phyloP scores from a whole-genome alignment of 306 rosid genomes.

The Dalbergia cultrata region DNA sequence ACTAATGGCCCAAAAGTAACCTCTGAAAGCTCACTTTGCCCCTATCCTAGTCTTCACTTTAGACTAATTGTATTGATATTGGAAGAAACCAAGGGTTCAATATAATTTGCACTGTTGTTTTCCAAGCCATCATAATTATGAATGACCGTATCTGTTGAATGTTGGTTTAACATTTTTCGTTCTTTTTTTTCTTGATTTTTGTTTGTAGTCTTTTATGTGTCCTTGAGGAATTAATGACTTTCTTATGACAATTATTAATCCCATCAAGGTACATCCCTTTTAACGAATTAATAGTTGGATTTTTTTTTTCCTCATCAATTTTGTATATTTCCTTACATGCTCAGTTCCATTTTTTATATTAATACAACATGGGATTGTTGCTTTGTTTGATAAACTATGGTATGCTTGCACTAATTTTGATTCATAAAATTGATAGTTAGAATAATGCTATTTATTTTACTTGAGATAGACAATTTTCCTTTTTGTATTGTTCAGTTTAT shows the following conservation, averaged over 20 bases:
- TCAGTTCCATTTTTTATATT: slow-evolving; percentile 5
- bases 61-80: slow-evolving; percentile 45
- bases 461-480: slow-evolving; percentile 22
- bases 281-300: neutral
- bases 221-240: slow-evolving; percentile 96
- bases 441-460: slow-evolving; percentile 33
- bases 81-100: slow-evolving; percentile 28
- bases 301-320: neutral
- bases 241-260: slow-evolving; percentile 84
- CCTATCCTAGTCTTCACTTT: slow-evolving; percentile 55
- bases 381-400: slow-evolving; percentile 20
- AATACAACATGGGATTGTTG: slow-evolving; percentile 16
- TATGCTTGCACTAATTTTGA: slow-evolving; percentile 9
- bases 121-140: neutral
- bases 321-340: slow-evolving; percentile 24
- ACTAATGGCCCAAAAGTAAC: slow-evolving; percentile 37
- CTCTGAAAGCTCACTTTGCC: slow-evolving; percentile 34
- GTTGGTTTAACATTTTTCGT: slow-evolving; percentile 36
- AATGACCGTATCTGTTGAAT: slow-evolving; percentile 6
- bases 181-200: too few species aligned
- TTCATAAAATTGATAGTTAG: slow-evolving; percentile 31
- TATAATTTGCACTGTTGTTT: slow-evolving; percentile 5
- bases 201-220: slow-evolving; percentile 91
- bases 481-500: slow-evolving; percentile 41
- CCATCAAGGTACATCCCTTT: slow-evolving; percentile 74